Evolutionary conservation across 2,329 filamentous ascomycete species (phyloP).

Genomic region (Nemania serpens): DNA sequence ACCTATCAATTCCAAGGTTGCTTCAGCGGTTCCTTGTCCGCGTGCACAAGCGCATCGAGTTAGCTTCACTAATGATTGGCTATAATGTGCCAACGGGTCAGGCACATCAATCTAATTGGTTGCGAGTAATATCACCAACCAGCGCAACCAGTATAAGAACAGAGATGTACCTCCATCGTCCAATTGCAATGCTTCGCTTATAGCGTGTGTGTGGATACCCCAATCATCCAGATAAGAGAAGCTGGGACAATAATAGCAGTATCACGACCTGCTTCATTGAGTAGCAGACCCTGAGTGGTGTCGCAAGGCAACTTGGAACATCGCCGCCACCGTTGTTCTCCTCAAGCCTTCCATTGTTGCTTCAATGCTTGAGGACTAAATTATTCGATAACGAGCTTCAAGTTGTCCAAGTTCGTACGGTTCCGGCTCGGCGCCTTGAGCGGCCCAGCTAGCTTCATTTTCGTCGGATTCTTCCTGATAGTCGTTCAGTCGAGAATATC

Average conservation of each 20-base stretch:
- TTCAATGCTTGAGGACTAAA: too few relatives aligned
- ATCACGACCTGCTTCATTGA: too few relatives aligned
- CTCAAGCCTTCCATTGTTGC: too few relatives aligned
- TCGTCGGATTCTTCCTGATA: neutral
- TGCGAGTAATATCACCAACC: neutral
- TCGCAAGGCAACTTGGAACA: too few relatives aligned
- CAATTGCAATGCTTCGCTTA: slow-evolving; percentile 8
- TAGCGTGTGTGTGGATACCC: neutral
- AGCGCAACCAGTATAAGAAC: neutral
- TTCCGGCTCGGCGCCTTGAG: too few relatives aligned
- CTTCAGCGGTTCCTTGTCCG: slow-evolving; percentile 8
- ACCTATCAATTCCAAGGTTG: neutral
- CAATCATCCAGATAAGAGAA: neutral
- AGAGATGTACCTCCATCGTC: neutral
- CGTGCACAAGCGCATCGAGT: neutral
- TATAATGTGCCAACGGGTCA: neutral
- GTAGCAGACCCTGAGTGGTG: too few relatives aligned
- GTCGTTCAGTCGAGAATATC: neutral
- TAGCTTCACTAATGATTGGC: slow-evolving; percentile 10
- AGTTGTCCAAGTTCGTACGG: too few relatives aligned
- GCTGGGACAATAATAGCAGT: too few relatives aligned
- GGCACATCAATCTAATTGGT: slow-evolving; percentile 19
- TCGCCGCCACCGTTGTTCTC: too few relatives aligned
- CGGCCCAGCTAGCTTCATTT: too few relatives aligned
- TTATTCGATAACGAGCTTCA: too few relatives aligned